Evolutionary conservation across 495 filamentous ascomycete genomes (phyloP).

Genomic region (Pyrenopolyporus hunteri): DNA sequence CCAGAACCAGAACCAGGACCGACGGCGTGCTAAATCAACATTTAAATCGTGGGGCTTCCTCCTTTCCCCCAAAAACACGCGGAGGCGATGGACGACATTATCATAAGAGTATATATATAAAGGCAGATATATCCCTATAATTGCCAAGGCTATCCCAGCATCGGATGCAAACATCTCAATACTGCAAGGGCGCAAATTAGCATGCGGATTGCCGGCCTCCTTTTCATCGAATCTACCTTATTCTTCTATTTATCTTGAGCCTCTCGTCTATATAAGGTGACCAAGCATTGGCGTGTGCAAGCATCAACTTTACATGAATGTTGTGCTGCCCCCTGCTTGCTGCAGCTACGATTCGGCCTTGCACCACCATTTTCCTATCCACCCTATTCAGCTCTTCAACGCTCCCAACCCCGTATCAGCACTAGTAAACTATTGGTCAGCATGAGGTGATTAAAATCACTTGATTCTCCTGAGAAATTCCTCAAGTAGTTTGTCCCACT

Average conservation of each 20-base stretch:
- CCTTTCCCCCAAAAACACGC: too few relatives aligned
- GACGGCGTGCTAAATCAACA: not conserved
- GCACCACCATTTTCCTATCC: conserved; percentile 4
- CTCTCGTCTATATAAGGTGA: conserved; percentile 13
- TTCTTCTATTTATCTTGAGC: conserved; percentile 22
- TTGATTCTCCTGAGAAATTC: conserved; percentile 10
- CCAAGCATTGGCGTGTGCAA: conserved; percentile 9
- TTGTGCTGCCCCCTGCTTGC: conserved; percentile 16
- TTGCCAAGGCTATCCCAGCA: conserved; percentile 9
- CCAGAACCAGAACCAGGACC: not conserved
- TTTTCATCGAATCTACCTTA: not conserved
- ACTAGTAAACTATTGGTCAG: conserved; percentile 5
- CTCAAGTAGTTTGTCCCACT: conserved; percentile 23
- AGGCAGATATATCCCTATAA: not conserved
- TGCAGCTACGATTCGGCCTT: conserved; percentile 15
- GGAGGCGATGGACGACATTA: not conserved
- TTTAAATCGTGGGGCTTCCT: too few relatives aligned
- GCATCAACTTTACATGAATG: conserved; percentile 27
- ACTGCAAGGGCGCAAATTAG: conserved; percentile 29
- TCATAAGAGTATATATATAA: not conserved
- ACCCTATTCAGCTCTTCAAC: not conserved
- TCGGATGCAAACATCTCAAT: conserved; percentile 23
- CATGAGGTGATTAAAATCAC: conserved; percentile 23
- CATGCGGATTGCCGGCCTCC: conserved; percentile 25
- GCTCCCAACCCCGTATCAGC: not conserved